phyloP scores from a whole-genome alignment of 2,329 filamentous ascomycete genomes.

The Colletotrichum sansevieriae region DNA sequence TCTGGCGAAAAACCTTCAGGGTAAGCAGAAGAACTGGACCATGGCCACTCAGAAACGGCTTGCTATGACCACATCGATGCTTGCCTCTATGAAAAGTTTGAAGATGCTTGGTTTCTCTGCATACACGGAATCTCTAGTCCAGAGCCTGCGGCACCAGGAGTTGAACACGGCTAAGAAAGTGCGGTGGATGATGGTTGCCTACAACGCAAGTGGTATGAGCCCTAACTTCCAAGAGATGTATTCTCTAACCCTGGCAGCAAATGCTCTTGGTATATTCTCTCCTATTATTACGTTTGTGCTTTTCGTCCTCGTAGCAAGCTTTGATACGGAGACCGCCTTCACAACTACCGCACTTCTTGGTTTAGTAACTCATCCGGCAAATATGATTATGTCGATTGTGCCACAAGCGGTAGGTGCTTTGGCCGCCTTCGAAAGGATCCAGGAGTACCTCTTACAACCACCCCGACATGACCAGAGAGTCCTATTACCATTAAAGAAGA shows the following conservation, averaged over 20 bases:
- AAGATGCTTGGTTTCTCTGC: constrained; percentile 53
- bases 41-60: constrained; percentile 48
- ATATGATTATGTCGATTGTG: constrained; percentile 36
- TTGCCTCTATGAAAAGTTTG: constrained; percentile 52
- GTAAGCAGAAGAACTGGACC: constrained; percentile 26
- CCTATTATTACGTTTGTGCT: constrained; percentile 15
- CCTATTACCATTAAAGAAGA: not conserved
- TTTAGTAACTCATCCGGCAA: constrained; percentile 42
- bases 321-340: constrained; percentile 38
- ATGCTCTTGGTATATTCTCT: constrained; percentile 42
- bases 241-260: constrained; percentile 29
- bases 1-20: constrained; percentile 22
- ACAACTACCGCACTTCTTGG: constrained; percentile 45
- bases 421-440: constrained; percentile 42
- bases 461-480: constrained; percentile 21
- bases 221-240: no score
- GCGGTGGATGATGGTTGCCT: constrained; percentile 40
- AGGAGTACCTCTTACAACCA: constrained; percentile 38
- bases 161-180: constrained; percentile 40
- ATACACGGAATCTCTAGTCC: constrained; percentile 49
- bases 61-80: constrained; percentile 47
- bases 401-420: constrained; percentile 39
- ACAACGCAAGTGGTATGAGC: constrained; percentile 28
- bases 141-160: constrained; percentile 50
- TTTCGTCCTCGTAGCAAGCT: constrained; percentile 5